Conservation (phyloP, 345 rosid species). For the Citrus maxima region DNA sequence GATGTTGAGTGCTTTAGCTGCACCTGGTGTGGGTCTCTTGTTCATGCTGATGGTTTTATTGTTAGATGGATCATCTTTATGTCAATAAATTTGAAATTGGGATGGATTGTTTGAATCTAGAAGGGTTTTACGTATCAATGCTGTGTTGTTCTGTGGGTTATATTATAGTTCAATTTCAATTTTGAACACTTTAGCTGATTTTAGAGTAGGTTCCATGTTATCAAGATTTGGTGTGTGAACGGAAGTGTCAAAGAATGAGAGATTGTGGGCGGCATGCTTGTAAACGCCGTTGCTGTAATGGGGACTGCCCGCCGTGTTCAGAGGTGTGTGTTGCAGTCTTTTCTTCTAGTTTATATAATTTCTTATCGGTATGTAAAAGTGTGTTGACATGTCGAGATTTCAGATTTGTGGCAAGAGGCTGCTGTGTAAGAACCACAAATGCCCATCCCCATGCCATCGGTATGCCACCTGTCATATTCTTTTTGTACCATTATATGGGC, state of each 20-base stretch:
- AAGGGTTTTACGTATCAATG: not conserved
- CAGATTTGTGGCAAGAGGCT: constrained; percentile 81
- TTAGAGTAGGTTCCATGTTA: constrained; percentile 81
- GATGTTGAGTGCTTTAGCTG: not conserved
- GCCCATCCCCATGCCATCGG: constrained; percentile 91
- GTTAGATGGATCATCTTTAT: not conserved
- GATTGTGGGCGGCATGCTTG: constrained; percentile 94
- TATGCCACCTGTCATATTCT: constrained; percentile 28
- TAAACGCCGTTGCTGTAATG: constrained; percentile 91
- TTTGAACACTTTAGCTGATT: constrained; percentile 30
- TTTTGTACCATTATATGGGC: not conserved
- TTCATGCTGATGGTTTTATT: not conserved
- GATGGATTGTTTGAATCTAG: constrained; percentile 28
- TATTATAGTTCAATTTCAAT: constrained; percentile 11
- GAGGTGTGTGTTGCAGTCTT: constrained; percentile 42
- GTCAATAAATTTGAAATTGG: constrained; percentile 11
- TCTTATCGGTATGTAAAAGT: not conserved
- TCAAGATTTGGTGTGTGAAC: constrained; percentile 90
- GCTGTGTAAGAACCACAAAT: constrained; percentile 85
- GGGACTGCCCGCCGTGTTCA: constrained; percentile 84
- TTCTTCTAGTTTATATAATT: not conserved
- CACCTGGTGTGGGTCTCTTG: not conserved
- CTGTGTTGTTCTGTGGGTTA: not conserved
- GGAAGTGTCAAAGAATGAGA: constrained; percentile 75
- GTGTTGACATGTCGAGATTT: constrained; percentile 16